Evolutionary conservation across 78 protist species (phyloP).

Genomic region (Pigoraptor vietnamica): DNA sequence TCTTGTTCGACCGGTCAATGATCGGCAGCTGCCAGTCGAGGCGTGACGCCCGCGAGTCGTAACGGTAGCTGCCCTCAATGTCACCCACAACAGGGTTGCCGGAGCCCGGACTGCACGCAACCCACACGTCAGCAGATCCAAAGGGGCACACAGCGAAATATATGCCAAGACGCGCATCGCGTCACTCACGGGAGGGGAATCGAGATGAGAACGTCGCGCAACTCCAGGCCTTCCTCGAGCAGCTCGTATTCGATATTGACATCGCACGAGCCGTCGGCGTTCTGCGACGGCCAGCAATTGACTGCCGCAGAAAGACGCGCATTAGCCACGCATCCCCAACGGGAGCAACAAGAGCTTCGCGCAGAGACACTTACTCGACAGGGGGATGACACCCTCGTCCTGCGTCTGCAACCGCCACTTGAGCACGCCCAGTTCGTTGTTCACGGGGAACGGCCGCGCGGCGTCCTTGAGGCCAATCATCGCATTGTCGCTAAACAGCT

Average conservation of each 20-base stretch:
- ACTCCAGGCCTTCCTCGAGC: background rate
- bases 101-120: background rate
- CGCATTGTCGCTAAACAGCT: background rate
- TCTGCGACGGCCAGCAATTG: conserved; percentile 65
- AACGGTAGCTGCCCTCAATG: background rate
- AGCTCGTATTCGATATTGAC: conserved; percentile 56
- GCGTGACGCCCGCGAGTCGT: background rate
- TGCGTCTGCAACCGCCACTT: conserved; percentile 44
- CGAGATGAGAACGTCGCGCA: conserved; percentile 24
- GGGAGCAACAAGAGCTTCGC: background rate
- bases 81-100: background rate
- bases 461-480: conserved; percentile 39
- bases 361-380: background rate
- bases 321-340: background rate
- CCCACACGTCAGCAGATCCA: background rate
- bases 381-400: conserved; percentile 10
- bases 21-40: conserved; percentile 17
- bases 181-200: conserved; percentile 31
- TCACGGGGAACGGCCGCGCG: conserved; percentile 28
- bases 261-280: conserved; percentile 22
- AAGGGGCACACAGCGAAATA: background rate
- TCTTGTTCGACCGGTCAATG: conserved; percentile 21
- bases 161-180: background rate
- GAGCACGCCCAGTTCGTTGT: conserved; percentile 35
- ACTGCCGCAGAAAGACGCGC: background rate